Percentiles rank a stretch among this genome's conserved stretches.
These are phyloP conservation scores for Arxiozyma heterogenica DNA, from an alignment of 1,139 yeast genomes.

Conservation along the genomic window DNA sequence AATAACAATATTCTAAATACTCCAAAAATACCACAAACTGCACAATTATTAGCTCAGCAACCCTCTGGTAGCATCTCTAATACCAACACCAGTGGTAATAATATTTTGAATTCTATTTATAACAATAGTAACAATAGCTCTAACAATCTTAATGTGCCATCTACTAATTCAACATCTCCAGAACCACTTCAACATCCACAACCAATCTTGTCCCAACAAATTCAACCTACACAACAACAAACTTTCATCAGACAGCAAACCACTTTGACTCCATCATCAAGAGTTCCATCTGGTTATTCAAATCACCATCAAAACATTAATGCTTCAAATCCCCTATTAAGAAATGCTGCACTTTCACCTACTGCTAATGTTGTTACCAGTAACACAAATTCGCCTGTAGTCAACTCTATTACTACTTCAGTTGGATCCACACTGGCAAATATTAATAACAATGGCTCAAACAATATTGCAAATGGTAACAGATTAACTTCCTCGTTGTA, in stretches of 20 bases:
- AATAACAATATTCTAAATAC: constrained; percentile 7
- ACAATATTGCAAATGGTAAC: constrained; percentile 5
- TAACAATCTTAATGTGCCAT: background rate
- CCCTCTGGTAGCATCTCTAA: background rate
- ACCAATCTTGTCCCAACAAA: background rate
- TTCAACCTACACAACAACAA: constrained; percentile 12
- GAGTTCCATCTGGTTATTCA: constrained; percentile 31
- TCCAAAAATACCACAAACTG: constrained; percentile 7
- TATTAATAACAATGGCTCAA: constrained; percentile 7
- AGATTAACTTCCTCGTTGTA: constrained; percentile 8
- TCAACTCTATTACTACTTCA: constrained; percentile 5
- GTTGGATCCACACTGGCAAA: constrained; percentile 3
- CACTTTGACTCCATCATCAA: constrained; percentile 26
- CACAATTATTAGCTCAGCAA: constrained; percentile 2
- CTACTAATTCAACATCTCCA: constrained; percentile 3
- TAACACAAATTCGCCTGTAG: constrained; percentile 13
- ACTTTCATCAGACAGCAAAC: constrained; percentile 25
- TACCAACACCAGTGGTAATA: background rate
- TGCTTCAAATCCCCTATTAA: constrained; percentile 25
- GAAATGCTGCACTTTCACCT: constrained; percentile 27
- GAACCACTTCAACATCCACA: constrained; percentile 2
- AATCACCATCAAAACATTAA: constrained; percentile 21
- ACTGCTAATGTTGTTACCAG: constrained; percentile 10
- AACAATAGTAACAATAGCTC: background rate
- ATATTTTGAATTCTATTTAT: background rate